Evolutionary conservation across 2,329 filamentous ascomycete genomes (phyloP).

Genomic region (Cordyceps militaris): DNA sequence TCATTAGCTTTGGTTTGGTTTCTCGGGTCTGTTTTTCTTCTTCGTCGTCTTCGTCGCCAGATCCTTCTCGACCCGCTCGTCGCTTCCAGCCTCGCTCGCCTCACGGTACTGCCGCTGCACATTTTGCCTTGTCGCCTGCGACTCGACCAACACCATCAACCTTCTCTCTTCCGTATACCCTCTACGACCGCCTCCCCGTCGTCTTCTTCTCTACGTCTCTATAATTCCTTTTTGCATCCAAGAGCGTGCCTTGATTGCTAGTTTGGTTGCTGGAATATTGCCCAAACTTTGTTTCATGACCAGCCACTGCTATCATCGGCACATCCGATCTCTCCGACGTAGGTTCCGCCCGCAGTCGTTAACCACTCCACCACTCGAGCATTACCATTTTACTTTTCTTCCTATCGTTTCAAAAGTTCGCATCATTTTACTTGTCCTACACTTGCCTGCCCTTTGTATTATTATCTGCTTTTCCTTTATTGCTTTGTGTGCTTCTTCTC

Average conservation of each 20-base stretch:
- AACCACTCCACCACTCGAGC: not conserved
- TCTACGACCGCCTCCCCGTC: not conserved
- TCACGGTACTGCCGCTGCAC: not conserved
- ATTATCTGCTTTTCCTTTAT: not conserved
- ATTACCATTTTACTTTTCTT: not conserved
- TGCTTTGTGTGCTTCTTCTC: too few species aligned
- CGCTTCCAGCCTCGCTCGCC: constrained; percentile 5
- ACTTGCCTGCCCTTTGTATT: not conserved
- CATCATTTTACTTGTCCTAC: too few species aligned
- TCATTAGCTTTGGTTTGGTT: not conserved
- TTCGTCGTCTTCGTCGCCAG: not conserved
- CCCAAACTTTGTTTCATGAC: constrained; percentile 7
- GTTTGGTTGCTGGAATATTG: constrained; percentile 14
- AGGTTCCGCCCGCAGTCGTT: not conserved
- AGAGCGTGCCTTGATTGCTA: not conserved
- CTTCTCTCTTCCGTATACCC: not conserved
- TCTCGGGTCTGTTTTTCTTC: not conserved
- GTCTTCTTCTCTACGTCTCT: not conserved
- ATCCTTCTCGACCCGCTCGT: constrained; percentile 4
- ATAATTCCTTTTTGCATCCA: not conserved
- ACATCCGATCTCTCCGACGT: constrained; percentile 7
- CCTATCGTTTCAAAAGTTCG: too few species aligned
- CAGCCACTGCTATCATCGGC: not conserved
- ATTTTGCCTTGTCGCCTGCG: not conserved
- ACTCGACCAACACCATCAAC: not conserved